Evolutionary conservation across 352 stramenopile genomes (phyloP).

Genomic region (Pythium aquatile): DNA sequence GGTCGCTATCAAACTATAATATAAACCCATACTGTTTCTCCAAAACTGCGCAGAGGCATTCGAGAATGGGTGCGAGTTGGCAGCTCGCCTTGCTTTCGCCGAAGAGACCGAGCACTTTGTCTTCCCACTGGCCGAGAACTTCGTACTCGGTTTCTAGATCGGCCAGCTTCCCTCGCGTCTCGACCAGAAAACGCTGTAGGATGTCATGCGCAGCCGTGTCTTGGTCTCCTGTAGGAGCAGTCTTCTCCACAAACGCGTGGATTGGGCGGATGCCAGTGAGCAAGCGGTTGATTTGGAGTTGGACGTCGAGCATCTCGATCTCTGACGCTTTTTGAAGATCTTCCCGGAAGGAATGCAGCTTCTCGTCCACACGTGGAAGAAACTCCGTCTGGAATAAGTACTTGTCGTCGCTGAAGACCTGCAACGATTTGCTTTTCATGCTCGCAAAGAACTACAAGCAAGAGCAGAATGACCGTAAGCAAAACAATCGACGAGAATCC

Average conservation of each 20-base stretch:
- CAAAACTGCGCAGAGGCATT: conserved; percentile 34
- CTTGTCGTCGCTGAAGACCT: conserved; percentile 30
- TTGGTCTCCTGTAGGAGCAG: conserved; percentile 28
- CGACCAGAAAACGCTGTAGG: conserved; percentile 48
- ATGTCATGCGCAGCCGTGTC: conserved; percentile 43
- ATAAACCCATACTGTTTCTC: conserved; percentile 23
- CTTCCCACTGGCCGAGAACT: conserved; percentile 52
- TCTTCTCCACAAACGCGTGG: conserved; percentile 46
- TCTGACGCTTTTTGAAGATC: conserved; percentile 51
- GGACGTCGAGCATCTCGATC: conserved; percentile 60
- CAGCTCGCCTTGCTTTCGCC: conserved; percentile 68
- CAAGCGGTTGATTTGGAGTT: conserved; percentile 63
- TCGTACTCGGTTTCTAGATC: conserved; percentile 69
- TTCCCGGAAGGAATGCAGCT: conserved; percentile 49
- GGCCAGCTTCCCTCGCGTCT: conserved; percentile 32
- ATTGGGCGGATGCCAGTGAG: conserved; percentile 44
- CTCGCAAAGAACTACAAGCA: conserved; percentile 48
- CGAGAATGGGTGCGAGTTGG: conserved; percentile 50
- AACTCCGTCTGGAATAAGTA: conserved; percentile 36
- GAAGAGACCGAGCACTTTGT: conserved; percentile 63
- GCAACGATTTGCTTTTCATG: conserved; percentile 35
- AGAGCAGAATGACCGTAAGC: background rate
- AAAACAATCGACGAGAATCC: background rate
- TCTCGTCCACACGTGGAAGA: conserved; percentile 47
- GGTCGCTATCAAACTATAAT: conserved; percentile 8